Evolutionary conservation across 768 basidiomycete genomes (phyloP), one percentile per base, ranked within the genome.

Genomic region (Nidularia pulvinata): DNA sequence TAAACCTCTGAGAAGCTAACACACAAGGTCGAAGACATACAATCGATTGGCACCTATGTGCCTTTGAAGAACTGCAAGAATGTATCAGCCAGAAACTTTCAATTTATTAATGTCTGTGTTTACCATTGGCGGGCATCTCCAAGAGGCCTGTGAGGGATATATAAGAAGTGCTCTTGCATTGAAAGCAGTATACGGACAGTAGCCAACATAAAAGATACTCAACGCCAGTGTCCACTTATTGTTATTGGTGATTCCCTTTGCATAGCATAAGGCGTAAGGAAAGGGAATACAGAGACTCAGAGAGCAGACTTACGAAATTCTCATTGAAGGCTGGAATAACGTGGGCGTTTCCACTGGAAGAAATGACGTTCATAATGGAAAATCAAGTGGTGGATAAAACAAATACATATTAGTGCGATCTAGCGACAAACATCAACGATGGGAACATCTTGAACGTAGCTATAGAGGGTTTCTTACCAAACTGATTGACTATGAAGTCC

Each of bases 151-250:
- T 2, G 19, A 19, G 19, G 1, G 19, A 19, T 19, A 19, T 19
- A 19, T 19, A 1, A 19, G 19, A 19, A 19, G 19, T 19, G 19
- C 19, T 19, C 19, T 1, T 19, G 19, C 19, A 19, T 19, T 1
- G 19, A 19, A 19, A 19, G 19, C 19, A 19, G 19, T 50, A 14
- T 5, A 61, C 72, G 52, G 53, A 82, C 82, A 83, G 57, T 84
- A 84, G 44, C 82, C 82, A 25, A 82, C 80, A 54, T 84, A 83
- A 64, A 84, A 84, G 25, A 84, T 81, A 53, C 80, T 81, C 44
- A 83, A 62, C 3, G 74, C 82, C 7, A 83, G 62, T 0, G 82
- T 83, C 82, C 82, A 83, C 62, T 76, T 79, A 54, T 78, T 70
- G 59, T 84, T 84, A 44, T 69, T 65, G 19, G 76, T 75, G 48